phyloP scores from a whole-genome alignment of 345 rosid genomes.

The Eucalyptus caleyi region DNA sequence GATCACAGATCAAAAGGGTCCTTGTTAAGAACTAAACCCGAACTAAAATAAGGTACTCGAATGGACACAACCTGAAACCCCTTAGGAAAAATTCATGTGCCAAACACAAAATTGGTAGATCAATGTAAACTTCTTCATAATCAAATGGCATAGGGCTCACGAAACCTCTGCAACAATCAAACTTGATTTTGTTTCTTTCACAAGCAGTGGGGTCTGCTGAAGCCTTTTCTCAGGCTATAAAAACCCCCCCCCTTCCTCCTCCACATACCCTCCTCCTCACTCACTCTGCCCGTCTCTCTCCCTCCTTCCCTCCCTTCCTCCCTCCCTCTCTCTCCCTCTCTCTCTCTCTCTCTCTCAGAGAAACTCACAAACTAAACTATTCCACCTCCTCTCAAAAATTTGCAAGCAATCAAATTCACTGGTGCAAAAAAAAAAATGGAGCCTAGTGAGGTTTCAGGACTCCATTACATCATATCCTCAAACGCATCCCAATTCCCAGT shows the following conservation, averaged over 20 bases:
- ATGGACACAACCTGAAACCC: background rate
- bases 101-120: conserved; percentile 17
- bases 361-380: background rate
- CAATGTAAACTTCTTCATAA: conserved; percentile 1
- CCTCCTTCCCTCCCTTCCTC: background rate
- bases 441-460: conserved; percentile 45
- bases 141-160: background rate
- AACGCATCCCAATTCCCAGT: conserved; percentile 32
- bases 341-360: background rate
- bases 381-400: background rate
- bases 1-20: background rate
- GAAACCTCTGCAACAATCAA: background rate
- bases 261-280: background rate
- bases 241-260: conserved; percentile 11
- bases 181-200: background rate
- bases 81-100: background rate
- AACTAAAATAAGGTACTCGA: background rate
- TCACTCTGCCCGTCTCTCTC: background rate
- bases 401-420: background rate
- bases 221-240: conserved; percentile 34
- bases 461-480: conserved; percentile 23
- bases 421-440: conserved; percentile 14
- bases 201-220: conserved; percentile 26
- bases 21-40: background rate
- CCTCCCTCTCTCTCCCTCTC: background rate